phyloP scores from a whole-genome alignment of 495 filamentous ascomycete species.

The Extremus antarcticus region DNA sequence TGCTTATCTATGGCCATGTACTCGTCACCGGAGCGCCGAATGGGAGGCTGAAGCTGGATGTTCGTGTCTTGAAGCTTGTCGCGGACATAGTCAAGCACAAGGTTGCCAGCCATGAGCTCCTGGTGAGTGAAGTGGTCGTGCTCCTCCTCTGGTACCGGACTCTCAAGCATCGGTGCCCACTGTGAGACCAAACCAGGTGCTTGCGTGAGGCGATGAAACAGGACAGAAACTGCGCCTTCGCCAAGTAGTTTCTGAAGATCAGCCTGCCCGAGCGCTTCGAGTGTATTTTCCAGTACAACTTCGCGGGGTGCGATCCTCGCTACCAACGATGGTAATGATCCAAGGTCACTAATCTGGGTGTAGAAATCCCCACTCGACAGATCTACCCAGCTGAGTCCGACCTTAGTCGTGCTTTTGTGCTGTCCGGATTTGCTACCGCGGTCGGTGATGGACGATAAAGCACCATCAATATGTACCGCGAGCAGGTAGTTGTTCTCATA shows the following conservation, averaged over 20 bases:
- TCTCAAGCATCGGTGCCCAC: constrained; percentile 71
- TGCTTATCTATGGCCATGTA: constrained; percentile 87
- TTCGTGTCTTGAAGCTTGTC: constrained; percentile 64
- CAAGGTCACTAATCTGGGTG: constrained; percentile 65
- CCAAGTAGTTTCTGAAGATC: constrained; percentile 10
- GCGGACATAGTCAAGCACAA: constrained; percentile 73
- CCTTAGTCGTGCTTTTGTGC: constrained; percentile 21
- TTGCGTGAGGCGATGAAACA: constrained; percentile 23
- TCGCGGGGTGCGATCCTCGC: constrained; percentile 77
- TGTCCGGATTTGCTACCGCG: neutral
- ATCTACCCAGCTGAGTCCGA: constrained; percentile 90
- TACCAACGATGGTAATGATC: constrained; percentile 63
- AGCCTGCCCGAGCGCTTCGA: constrained; percentile 13
- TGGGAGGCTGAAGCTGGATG: constrained; percentile 76
- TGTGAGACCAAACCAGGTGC: too few species aligned
- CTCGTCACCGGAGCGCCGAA: constrained; percentile 56
- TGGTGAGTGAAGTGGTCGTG: constrained; percentile 35
- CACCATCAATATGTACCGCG: constrained; percentile 48
- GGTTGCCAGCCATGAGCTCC: constrained; percentile 58
- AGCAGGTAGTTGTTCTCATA: constrained; percentile 87
- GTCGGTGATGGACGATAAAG: neutral
- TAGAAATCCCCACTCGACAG: constrained; percentile 89
- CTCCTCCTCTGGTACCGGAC: constrained; percentile 37
- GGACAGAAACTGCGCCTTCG: constrained; percentile 41
- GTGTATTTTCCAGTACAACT: constrained; percentile 53